Base-by-base conservation (phyloP, 2,329 filamentous ascomycete species). In the Cladosporium phlei region DNA sequence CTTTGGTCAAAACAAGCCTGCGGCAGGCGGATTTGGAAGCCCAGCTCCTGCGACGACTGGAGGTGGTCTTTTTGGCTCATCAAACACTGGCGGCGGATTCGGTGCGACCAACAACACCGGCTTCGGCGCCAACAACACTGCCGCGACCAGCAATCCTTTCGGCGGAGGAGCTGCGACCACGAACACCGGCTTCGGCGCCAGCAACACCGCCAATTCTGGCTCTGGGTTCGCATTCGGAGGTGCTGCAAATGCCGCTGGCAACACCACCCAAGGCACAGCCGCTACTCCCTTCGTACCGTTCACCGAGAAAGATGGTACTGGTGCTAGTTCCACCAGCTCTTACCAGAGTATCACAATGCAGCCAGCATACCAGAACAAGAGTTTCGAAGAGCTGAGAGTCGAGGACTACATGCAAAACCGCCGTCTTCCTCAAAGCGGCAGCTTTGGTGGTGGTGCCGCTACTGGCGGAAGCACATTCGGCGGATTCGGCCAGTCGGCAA, bases 401-500 rank as follows among this genome's bases (percentile, higher is more conserved):
- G 88, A 82, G 35, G 93, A 98, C 67, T 98, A 98, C 65, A 79
- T 83, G 49, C 86, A 90, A 66, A 90, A 90, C 40, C 82, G 90
- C 49, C 84, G 85, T 45, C 88, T 80, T 63, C 93, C 90, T 25
- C 95, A 91, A 66, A 77, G 79, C 32, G 88, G 85, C 52, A 86
- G 85, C 6, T 96, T 96, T 66, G 91, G 89, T 14, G 38, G 38
- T 30, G 75, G 82, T n/a, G n/a, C n/a, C 49, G 17, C 37, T 8
- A 39, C 37, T 14, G 38, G 46, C 38, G 42, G 42, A 12, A 76
- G 72, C 56, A 79, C 77, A 3, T 82, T 82, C 52, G 70, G 70
- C 19, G 71, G 70, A 2, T 75, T 73, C 39, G 64, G 63, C 35
- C 72, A 68, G 19, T 59, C 64, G 49, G 61, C 35, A 16, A 53